These are phyloP conservation scores for Malus hybrid DNA, from an alignment of 331 rosid species.

Conservation along the genomic window DNA sequence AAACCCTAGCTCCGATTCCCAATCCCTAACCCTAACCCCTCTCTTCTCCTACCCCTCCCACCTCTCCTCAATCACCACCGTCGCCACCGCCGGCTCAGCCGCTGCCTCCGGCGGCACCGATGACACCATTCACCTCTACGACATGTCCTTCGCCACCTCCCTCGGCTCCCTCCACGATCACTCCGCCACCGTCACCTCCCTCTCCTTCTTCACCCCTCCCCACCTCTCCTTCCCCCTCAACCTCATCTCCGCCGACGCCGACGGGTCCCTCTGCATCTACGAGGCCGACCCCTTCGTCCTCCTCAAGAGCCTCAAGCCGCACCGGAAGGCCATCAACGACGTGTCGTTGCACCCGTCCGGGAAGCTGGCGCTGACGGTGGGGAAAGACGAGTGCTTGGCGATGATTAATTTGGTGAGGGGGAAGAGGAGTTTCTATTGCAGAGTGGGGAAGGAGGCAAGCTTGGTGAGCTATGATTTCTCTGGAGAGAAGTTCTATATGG, in stretches of 20 bases:
- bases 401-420: conserved; percentile 78
- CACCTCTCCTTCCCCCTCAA: conserved; percentile 65
- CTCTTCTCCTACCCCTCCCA: conserved; percentile 91
- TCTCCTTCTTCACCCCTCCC: conserved; percentile 66
- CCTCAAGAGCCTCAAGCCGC: conserved; percentile 53
- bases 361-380: conserved; percentile 67
- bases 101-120: conserved; percentile 93
- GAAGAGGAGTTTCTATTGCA: conserved; percentile 62
- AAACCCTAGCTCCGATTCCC: conserved; percentile 3
- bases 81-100: conserved; percentile 57
- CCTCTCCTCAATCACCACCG: conserved; percentile 57
- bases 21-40: conserved; percentile 45
- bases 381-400: conserved; percentile 62
- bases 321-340: conserved; percentile 58
- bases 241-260: conserved; percentile 76
- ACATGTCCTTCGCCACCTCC: conserved; percentile 54
- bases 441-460: conserved; percentile 61
- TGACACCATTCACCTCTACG: conserved; percentile 79
- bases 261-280: conserved; percentile 60
- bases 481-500: conserved; percentile 71
- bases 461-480: conserved; percentile 39
- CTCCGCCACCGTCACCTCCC: conserved; percentile 67
- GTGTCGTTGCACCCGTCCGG: conserved; percentile 79
- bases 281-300: conserved; percentile 86
- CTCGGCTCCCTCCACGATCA: conserved; percentile 76